These are phyloP conservation scores for Kalmusia sp. DNA, from an alignment of 2,329 filamentous ascomycete species.

Conservation along the genomic window DNA sequence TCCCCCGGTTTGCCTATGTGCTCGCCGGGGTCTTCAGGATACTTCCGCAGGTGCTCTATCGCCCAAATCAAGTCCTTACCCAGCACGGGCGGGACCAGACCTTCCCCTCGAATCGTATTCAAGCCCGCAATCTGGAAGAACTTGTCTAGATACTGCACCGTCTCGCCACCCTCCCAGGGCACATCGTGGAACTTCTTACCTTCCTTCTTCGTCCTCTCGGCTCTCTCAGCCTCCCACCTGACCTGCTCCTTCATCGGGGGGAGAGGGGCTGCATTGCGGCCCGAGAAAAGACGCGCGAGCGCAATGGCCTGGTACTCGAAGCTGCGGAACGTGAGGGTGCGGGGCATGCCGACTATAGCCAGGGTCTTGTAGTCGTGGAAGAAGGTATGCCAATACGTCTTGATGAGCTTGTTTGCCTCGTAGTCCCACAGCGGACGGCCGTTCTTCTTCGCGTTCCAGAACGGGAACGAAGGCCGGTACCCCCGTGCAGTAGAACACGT, in stretches of 20 bases:
- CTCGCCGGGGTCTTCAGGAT: conserved; percentile 15
- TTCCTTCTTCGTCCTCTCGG: conserved; percentile 35
- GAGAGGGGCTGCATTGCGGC: conserved; percentile 49
- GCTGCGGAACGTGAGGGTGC: conserved; percentile 60
- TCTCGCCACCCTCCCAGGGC: conserved; percentile 61
- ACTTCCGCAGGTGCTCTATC: conserved; percentile 46
- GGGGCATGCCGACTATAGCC: conserved; percentile 60
- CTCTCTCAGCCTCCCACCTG: conserved; percentile 57
- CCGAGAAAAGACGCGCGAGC: conserved; percentile 57
- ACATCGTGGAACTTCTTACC: conserved; percentile 60
- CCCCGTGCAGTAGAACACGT: conserved; percentile 42
- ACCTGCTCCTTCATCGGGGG: conserved; percentile 52
- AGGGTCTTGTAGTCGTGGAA: conserved; percentile 54
- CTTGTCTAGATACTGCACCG: conserved; percentile 54
- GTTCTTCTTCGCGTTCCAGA: conserved; percentile 58
- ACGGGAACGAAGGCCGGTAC: conserved; percentile 53
- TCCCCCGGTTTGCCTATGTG: conserved; percentile 10
- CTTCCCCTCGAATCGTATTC: conserved; percentile 54
- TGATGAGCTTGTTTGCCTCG: conserved; percentile 50
- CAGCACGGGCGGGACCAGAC: conserved; percentile 23
- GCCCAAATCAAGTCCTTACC: conserved; percentile 25
- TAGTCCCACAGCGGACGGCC: conserved; percentile 60
- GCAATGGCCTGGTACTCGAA: conserved; percentile 66
- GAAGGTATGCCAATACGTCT: conserved; percentile 49
- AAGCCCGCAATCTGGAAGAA: conserved; percentile 60